Base-by-base conservation (phyloP, 2,329 filamentous ascomycete genomes). In the Stylonectria norvegica region DNA sequence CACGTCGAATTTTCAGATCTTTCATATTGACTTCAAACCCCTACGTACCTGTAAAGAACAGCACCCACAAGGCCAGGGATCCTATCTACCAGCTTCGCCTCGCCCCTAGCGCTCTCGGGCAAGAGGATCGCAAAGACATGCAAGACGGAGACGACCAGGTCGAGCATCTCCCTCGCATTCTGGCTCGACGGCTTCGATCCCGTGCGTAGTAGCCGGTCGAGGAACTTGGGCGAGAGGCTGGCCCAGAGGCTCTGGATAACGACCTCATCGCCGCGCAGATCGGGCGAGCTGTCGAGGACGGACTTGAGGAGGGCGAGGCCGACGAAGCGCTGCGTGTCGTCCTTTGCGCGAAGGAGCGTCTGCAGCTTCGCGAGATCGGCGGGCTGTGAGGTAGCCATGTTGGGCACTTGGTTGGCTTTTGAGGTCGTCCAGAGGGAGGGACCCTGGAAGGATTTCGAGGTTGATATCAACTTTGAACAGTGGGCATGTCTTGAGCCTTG, bases 281-380 rank as follows among this genome's bases (percentile, higher is more conserved):
- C 60, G 16, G 69, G 62, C 5, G 76, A 73, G 55, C 78, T 80
- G 59, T 85, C 81, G 20, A 86, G 69, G 10, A 83, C 63, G n/a
- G 78, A 76, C 53, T 81, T 83, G 36, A 86, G 69, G 16, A 86
- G 69, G 1, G 81, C 79, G 16, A 86, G 67, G 6, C 81, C 83
- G 27, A 85, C 81, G 50, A 86, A 85, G 53, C 79, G 74, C 15
- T 79, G 78, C 1, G 83, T 86, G 56, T 86, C 82, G 56, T 85
- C 75, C 45, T 78, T 80, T 38, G 76, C 63, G 38, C 68, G 66
- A 22, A 86, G 70, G 3, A 85, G 69, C 2, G 66, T 54, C 48
- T 77, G 67, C 38, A 84, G 73, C 52, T 75, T 76, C 36, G 71
- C 62, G 36, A 66, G 39, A 39, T 55, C 58, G 25, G 49, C 48